phyloP scores from a whole-genome alignment of 768 basidiomycete genomes.

The Thelephora ganbajun region DNA sequence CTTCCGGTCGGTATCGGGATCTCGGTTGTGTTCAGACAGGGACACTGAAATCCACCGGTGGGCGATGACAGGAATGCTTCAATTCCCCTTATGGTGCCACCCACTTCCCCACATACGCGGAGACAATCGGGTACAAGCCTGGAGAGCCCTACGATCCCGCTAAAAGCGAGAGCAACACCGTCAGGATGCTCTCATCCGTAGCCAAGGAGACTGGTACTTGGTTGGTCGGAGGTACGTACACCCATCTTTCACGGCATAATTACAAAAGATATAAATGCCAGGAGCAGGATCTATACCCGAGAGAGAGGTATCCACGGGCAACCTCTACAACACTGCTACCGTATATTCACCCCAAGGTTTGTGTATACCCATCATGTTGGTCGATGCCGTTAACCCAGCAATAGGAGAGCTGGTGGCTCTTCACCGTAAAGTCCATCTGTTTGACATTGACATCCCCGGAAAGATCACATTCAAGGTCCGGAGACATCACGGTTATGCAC shows the following conservation, averaged over 20 bases:
- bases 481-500: not conserved
- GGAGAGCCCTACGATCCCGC: conserved; percentile 44
- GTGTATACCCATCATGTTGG: conserved; percentile 1
- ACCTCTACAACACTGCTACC: conserved; percentile 86
- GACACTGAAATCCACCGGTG: not conserved
- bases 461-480: conserved; percentile 78
- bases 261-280: not conserved
- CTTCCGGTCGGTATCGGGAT: conserved; percentile 41
- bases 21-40: not conserved
- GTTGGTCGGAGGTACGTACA: conserved; percentile 75
- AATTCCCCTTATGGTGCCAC: conserved; percentile 74
- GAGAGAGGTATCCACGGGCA: conserved; percentile 41
- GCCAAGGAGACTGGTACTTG: conserved; percentile 72
- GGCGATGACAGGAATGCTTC: conserved; percentile 58
- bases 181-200: conserved; percentile 66
- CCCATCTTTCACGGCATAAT: not conserved
- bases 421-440: conserved; percentile 92
- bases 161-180: conserved; percentile 52
- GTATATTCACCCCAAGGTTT: conserved; percentile 74
- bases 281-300: conserved; percentile 87
- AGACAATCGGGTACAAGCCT: conserved; percentile 51
- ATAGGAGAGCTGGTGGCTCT: conserved; percentile 73
- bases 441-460: conserved; percentile 94
- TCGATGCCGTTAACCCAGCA: not conserved
- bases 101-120: conserved; percentile 76